phyloP scores from a whole-genome alignment of 306 rosid species.

The Begonia loranthoides region DNA sequence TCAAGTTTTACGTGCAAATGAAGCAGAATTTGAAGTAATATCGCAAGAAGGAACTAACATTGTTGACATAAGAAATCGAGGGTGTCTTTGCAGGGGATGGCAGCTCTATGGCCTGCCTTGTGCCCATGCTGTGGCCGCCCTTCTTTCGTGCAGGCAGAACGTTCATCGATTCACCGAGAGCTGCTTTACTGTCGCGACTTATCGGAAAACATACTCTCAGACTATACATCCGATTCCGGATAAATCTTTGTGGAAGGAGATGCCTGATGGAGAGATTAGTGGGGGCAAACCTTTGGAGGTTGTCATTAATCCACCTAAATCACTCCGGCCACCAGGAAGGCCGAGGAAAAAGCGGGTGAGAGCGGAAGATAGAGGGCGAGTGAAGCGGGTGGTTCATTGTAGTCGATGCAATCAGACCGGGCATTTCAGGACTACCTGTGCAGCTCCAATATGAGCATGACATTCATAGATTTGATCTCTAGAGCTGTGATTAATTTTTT shows the following conservation, averaged over 20 bases:
- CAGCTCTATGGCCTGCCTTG: constrained; percentile 41
- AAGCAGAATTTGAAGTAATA: constrained; percentile 30
- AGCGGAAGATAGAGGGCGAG: constrained; percentile 27
- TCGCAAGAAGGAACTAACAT: constrained; percentile 25
- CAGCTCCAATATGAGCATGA: constrained; percentile 26
- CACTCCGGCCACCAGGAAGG: constrained; percentile 31
- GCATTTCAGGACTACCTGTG: constrained; percentile 41
- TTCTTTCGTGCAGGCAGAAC: constrained; percentile 37
- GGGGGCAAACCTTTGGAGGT: constrained; percentile 12
- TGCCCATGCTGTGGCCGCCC: constrained; percentile 43
- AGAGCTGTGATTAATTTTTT: not conserved
- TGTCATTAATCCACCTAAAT: constrained; percentile 35
- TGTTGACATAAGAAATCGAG: constrained; percentile 35
- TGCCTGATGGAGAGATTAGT: constrained; percentile 6
- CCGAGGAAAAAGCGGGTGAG: constrained; percentile 33
- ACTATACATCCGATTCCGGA: constrained; percentile 50
- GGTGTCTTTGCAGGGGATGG: constrained; percentile 42
- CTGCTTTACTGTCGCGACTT: constrained; percentile 34
- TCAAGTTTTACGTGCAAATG: constrained; percentile 25
- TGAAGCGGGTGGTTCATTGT: constrained; percentile 40
- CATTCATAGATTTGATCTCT: not conserved
- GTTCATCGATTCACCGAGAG: constrained; percentile 43
- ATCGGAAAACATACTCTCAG: constrained; percentile 37
- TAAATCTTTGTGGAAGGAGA: constrained; percentile 31
- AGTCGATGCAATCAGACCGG: constrained; percentile 49